Percentiles rank a stretch among this genome's conserved stretches.
Evolutionary conservation across 2,329 filamentous ascomycete genomes (phyloP).

Genomic region (Periconia macrospinosa): DNA sequence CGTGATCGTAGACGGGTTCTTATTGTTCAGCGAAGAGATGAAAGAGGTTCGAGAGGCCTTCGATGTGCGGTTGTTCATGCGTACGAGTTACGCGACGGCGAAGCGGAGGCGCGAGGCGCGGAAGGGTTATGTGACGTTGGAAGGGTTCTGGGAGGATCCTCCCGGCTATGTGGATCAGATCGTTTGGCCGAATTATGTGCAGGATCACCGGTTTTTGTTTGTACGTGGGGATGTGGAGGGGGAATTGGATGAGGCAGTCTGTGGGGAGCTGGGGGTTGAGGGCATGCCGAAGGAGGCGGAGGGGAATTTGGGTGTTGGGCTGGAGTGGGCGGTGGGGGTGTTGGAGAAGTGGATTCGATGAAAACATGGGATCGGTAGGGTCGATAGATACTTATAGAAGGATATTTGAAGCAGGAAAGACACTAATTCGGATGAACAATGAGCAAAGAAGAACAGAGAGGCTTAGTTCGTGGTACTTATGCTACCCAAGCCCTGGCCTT

Average conservation of each 20-base stretch:
- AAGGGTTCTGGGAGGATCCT: constrained; percentile 95
- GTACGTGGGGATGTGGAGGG: constrained; percentile 67
- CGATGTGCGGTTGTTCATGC: constrained; percentile 77
- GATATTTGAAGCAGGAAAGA: no score
- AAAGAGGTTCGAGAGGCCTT: constrained; percentile 60
- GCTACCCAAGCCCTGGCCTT: not conserved
- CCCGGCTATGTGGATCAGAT: constrained; percentile 91
- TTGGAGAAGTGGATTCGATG: constrained; percentile 20
- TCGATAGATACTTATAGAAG: no score
- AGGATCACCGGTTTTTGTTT: constrained; percentile 81
- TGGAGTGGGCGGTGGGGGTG: constrained; percentile 33
- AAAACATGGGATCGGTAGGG: not conserved
- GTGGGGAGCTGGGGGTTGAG: constrained; percentile 24
- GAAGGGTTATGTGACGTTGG: constrained; percentile 73
- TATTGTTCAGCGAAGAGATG: constrained; percentile 70
- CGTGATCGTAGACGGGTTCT: constrained; percentile 84
- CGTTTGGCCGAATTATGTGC: constrained; percentile 93
- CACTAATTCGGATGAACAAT: not conserved
- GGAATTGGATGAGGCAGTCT: constrained; percentile 49
- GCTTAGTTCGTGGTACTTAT: not conserved
- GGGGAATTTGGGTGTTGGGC: constrained; percentile 34
- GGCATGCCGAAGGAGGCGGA: constrained; percentile 46
- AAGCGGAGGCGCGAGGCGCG: constrained; percentile 68
- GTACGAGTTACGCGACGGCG: constrained; percentile 63
- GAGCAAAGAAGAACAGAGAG: not conserved